Evolutionary conservation across 805 yeast genomes (phyloP).

Genomic region (Candida boidinii): DNA sequence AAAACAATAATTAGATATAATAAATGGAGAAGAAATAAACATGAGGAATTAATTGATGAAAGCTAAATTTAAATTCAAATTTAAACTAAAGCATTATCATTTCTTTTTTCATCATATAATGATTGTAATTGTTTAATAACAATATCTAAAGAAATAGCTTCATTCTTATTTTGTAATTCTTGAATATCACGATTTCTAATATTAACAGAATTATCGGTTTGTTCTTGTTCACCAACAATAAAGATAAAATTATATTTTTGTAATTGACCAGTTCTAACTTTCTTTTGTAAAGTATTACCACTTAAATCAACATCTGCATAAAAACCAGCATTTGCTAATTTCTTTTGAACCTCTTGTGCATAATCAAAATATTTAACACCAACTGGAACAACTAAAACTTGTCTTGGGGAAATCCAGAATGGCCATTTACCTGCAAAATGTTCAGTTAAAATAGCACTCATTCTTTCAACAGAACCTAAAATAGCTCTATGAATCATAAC

Average conservation of each 20-base stretch:
- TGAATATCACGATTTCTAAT: constrained; percentile 94
- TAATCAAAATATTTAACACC: constrained; percentile 89
- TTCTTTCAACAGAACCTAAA: constrained; percentile 96
- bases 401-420: constrained; percentile 99
- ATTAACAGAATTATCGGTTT: constrained; percentile 71
- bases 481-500: constrained; percentile 99
- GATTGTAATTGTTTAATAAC: constrained; percentile 62
- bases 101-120: constrained; percentile 68
- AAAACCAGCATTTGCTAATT: constrained; percentile 65
- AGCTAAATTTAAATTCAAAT: not conserved
- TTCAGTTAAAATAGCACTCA: constrained; percentile 97
- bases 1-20: too few relatives aligned
- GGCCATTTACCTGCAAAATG: constrained; percentile 99
- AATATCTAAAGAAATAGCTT: constrained; percentile 61
- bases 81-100: constrained; percentile 43
- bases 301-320: constrained; percentile 88
- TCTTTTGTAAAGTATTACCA: constrained; percentile 96
- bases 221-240: constrained; percentile 95
- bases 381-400: constrained; percentile 91
- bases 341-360: constrained; percentile 72
- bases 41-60: too few relatives aligned
- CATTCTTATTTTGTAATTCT: constrained; percentile 90
- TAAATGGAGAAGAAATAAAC: too few relatives aligned
- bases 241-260: constrained; percentile 92
- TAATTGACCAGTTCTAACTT: constrained; percentile 94